Conservation (phyloP, 1,284 basidiomycete species). For the Malassezia globosa region DNA sequence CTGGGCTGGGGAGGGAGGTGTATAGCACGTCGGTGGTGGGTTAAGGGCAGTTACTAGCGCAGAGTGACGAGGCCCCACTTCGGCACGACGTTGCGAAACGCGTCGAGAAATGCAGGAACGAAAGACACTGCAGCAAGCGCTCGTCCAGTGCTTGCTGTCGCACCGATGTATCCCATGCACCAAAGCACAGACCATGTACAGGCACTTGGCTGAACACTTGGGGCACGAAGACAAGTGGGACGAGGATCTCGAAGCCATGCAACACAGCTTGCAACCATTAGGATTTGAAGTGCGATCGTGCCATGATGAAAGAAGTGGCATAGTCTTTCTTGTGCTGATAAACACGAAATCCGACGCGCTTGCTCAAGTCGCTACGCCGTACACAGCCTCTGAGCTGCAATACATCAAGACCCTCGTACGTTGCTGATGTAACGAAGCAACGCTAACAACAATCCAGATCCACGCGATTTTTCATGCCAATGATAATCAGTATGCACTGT, state of each 20-base stretch:
- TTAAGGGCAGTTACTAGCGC: too few relatives aligned
- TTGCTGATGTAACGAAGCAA: not conserved
- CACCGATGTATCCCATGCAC: conserved; percentile 1
- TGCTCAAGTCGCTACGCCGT: conserved; percentile 32
- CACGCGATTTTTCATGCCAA: conserved; percentile 3
- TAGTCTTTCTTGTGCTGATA: conserved; percentile 24
- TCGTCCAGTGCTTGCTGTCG: conserved; percentile 13
- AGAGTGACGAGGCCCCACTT: too few relatives aligned
- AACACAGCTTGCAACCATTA: conserved; percentile 9
- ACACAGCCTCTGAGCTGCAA: conserved; percentile 27
- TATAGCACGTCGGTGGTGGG: too few relatives aligned
- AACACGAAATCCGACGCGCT: conserved; percentile 33
- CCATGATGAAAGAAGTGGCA: conserved; percentile 22
- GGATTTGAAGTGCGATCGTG: conserved; percentile 31
- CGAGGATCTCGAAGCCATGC: conserved; percentile 5
- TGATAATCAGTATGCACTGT: not conserved
- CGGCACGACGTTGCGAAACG: not conserved
- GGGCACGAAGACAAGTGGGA: not conserved
- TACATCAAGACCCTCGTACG: conserved; percentile 29
- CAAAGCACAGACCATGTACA: conserved; percentile 1
- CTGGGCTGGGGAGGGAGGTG: too few relatives aligned
- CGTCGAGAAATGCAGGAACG: not conserved
- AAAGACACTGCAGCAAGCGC: conserved; percentile 9
- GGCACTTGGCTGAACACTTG: not conserved
- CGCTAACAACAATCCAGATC: conserved; percentile 3